phyloP scores from a whole-genome alignment of 768 basidiomycete genomes.

The Leucosporidium yakuticum region DNA sequence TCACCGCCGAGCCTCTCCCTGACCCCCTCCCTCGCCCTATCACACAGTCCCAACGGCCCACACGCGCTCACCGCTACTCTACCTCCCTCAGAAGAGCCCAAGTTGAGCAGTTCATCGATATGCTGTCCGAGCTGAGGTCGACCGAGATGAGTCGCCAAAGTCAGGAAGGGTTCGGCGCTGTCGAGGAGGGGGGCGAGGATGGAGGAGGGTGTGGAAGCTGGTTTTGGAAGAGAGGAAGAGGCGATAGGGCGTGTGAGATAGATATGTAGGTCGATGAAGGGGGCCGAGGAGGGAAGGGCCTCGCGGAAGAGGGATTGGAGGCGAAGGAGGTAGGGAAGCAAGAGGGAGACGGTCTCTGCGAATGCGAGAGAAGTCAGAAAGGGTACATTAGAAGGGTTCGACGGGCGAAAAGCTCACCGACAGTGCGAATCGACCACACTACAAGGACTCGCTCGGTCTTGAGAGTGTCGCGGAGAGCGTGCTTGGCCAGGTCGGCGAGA shows the following conservation, averaged over 20 bases:
- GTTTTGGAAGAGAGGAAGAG: not conserved
- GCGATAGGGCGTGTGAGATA: not conserved
- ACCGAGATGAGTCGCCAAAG: not conserved
- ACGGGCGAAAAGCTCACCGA: not conserved
- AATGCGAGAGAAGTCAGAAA: no score
- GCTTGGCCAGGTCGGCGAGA: not conserved
- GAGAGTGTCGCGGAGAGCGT: not conserved
- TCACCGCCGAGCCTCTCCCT: conserved; percentile 2
- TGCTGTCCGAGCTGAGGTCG: conserved; percentile 2
- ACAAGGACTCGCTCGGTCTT: conserved; percentile 4
- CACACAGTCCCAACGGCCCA: not conserved
- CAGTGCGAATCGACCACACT: conserved; percentile 6
- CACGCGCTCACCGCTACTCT: not conserved
- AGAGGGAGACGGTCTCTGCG: conserved; percentile 2
- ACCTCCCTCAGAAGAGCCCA: no score
- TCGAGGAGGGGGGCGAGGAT: not conserved
- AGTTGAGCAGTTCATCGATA: not conserved
- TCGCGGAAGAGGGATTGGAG: not conserved
- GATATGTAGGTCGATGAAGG: conserved; percentile 2
- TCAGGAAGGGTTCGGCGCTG: not conserved
- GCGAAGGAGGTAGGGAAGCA: conserved; percentile 5
- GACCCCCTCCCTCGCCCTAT: conserved; percentile 4
- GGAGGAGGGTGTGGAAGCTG: not conserved
- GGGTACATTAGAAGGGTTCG: not conserved
- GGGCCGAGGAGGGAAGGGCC: not conserved